Evolutionary conservation across 1,284 basidiomycete genomes (phyloP), one percentile per base, ranked within the genome.

Genomic region (Puccinia horiana): DNA sequence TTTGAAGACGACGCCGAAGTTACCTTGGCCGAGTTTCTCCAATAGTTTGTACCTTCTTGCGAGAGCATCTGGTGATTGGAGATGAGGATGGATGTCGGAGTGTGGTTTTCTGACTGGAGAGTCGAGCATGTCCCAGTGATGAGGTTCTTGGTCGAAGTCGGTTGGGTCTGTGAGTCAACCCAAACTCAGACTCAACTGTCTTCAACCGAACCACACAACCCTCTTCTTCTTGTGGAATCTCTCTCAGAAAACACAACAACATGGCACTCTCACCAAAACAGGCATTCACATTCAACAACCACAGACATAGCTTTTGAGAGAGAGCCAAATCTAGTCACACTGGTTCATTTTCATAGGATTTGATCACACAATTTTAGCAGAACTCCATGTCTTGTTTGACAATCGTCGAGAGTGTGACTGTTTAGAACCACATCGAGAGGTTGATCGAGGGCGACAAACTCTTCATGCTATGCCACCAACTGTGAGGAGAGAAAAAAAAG

Each of bases 401-500:
- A n/a, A n/a, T 8, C 44, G 44, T 47, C 16, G 12, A 12, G 5
- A n/a, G 20, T 20, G n/a, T 6, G 29, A 69, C 4, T n/a, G 37
- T 23, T 84, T 58, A 86, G 80, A 86, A 86, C 86, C 86, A 86
- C 32, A 86, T 84, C 18, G 84, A 85, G 9, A 86, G 85, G 18
- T 83, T 84, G 76, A 85, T 85, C 18, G 85, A 85, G 12, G 77
- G 65, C 49, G 84, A 83, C 58, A 86, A 79, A 37, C 84, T 83
- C 75, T 84, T 83, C 79, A 86, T 83, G 37, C 84, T 83, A 76
- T 86, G 86, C 86, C 86, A 86, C 86, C 86, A 86, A 52, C 85
- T 85, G 75, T 18, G 0, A 6, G 16, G 29, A 47, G 32, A 47
- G 42, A 49, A 69, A 11, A 65, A 20, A 23, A 20, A n/a, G 35